phyloP scores from a whole-genome alignment of 768 basidiomycete genomes.

The Coprinopsis sp. region DNA sequence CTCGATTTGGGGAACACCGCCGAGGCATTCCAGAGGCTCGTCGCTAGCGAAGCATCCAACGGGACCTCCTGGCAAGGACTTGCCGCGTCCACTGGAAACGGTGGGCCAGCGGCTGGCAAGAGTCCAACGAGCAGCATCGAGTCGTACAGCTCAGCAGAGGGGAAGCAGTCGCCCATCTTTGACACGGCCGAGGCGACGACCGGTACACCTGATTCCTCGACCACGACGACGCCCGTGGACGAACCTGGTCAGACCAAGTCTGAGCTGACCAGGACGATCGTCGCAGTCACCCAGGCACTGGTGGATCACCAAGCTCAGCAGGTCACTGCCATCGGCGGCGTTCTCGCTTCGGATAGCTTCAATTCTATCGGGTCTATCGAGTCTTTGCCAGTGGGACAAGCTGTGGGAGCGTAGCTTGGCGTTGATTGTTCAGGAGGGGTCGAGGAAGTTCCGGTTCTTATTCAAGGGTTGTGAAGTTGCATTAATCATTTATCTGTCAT shows the following conservation, averaged over 20 bases:
- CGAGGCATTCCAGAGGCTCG: conserved; percentile 3
- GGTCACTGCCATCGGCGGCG: too few species aligned
- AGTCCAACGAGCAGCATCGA: conserved; percentile 9
- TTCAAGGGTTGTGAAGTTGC: too few species aligned
- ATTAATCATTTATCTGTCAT: too few species aligned
- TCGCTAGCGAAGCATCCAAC: neutral
- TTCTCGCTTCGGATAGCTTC: too few species aligned
- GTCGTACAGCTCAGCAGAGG: conserved; percentile 2
- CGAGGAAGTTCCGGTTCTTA: too few species aligned
- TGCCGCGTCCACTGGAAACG: neutral
- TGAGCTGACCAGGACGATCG: neutral
- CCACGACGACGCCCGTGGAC: conserved; percentile 6
- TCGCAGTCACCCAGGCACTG: too few species aligned
- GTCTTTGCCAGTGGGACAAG: too few species aligned
- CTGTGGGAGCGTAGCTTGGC: too few species aligned
- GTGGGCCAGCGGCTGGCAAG: neutral
- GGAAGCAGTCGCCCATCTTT: neutral
- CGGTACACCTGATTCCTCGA: conserved; percentile 1
- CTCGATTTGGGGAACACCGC: conserved; percentile 3
- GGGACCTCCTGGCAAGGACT: neutral
- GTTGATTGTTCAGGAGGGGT: too few species aligned
- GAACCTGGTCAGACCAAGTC: conserved; percentile 1
- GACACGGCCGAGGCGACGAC: neutral
- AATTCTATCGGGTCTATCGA: too few species aligned
- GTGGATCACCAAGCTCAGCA: too few species aligned